Conservation (phyloP, 2,329 filamentous ascomycete species). For the Xylaria sp. region DNA sequence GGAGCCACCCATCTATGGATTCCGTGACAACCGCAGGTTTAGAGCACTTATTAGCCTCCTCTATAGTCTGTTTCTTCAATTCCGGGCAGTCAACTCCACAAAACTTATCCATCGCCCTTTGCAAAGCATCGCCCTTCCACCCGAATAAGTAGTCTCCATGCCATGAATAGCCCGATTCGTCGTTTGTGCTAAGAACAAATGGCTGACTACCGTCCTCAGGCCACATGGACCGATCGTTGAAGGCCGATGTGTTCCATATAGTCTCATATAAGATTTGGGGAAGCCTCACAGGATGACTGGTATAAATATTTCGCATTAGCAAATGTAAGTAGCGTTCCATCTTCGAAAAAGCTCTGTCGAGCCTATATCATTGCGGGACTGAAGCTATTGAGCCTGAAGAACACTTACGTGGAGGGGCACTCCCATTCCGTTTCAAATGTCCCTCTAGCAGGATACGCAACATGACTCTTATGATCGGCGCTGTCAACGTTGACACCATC, state of each 20-base stretch:
- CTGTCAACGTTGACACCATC: slow-evolving; percentile 9
- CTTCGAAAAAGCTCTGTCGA: not conserved
- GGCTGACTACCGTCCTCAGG: slow-evolving; percentile 12
- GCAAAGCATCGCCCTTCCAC: slow-evolving; percentile 4
- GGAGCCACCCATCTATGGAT: slow-evolving; percentile 11
- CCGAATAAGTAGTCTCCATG: not conserved
- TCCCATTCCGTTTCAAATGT: not conserved
- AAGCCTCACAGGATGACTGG: slow-evolving; percentile 9
- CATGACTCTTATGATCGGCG: slow-evolving; percentile 4
- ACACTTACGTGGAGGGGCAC: not conserved
- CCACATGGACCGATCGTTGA: slow-evolving; percentile 2
- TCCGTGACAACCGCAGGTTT: slow-evolving; percentile 5
- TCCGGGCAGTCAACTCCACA: slow-evolving; percentile 7
- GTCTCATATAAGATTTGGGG: slow-evolving; percentile 12
- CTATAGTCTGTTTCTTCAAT: slow-evolving; percentile 10
- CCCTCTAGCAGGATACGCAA: not conserved
- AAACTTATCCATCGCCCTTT: slow-evolving; percentile 7
- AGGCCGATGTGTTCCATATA: slow-evolving; percentile 12
- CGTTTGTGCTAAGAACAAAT: not conserved
- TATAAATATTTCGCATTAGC: not conserved
- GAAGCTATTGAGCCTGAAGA: not conserved
- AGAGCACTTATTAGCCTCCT: slow-evolving; percentile 8
- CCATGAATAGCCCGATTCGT: not conserved
- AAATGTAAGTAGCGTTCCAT: not conserved
- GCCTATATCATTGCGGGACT: not conserved